phyloP scores from a whole-genome alignment of 2,329 filamentous ascomycete genomes.

The Neofusicoccum sp. region DNA sequence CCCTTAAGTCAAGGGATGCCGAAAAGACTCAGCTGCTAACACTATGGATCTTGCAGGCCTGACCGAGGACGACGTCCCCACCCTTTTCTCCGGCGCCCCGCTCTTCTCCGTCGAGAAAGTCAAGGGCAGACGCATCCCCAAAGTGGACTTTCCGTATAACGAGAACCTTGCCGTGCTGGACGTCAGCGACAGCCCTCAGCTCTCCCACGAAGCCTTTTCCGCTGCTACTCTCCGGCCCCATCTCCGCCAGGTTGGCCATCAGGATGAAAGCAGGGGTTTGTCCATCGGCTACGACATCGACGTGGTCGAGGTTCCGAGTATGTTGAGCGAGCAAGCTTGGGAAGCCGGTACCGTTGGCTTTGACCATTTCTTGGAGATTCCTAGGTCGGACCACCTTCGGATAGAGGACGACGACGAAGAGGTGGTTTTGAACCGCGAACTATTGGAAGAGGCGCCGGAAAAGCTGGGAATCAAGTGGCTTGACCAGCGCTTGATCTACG shows the following conservation, averaged over 20 bases:
- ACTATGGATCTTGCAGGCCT: slow-evolving; percentile 36
- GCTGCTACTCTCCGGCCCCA: slow-evolving; percentile 32
- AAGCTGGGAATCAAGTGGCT: slow-evolving; percentile 38
- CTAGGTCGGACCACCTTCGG: slow-evolving; percentile 60
- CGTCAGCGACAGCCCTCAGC: slow-evolving; percentile 52
- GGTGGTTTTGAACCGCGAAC: slow-evolving; percentile 45
- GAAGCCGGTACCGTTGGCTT: slow-evolving; percentile 71
- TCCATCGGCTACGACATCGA: slow-evolving; percentile 33
- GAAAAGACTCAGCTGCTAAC: slow-evolving; percentile 1
- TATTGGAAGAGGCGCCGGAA: slow-evolving; percentile 36
- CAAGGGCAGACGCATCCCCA: slow-evolving; percentile 61
- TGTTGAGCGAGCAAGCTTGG: slow-evolving; percentile 69
- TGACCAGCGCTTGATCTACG: slow-evolving; percentile 32
- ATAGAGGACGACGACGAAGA: slow-evolving; percentile 55
- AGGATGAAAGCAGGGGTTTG: slow-evolving; percentile 21
- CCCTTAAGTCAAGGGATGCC: neutral
- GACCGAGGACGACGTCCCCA: slow-evolving; percentile 60
- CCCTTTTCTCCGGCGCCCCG: slow-evolving; percentile 73
- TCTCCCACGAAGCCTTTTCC: slow-evolving; percentile 37
- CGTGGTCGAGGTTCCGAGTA: slow-evolving; percentile 61
- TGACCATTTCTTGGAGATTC: slow-evolving; percentile 64
- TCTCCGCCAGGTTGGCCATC: slow-evolving; percentile 19
- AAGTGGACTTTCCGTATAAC: slow-evolving; percentile 67
- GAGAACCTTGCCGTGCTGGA: slow-evolving; percentile 60
- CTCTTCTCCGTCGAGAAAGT: slow-evolving; percentile 65